Base-by-base conservation (phyloP, 345 rosid genomes). In the Firmiana major region DNA sequence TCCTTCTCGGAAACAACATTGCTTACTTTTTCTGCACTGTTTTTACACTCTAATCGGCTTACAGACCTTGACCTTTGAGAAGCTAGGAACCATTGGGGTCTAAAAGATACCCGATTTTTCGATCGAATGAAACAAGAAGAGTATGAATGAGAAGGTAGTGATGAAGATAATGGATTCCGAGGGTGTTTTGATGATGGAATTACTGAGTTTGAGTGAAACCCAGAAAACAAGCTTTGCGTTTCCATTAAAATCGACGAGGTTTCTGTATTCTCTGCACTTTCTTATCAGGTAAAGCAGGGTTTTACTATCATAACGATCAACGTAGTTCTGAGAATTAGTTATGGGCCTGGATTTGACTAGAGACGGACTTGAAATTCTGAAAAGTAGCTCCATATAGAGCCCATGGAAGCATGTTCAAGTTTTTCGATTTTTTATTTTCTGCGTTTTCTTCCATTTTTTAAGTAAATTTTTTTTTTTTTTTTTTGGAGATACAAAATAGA, bases 171-270 rank as follows among this genome's bases (percentile, higher is more conserved):
- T 1, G 26, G 38, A 1, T 49, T 81, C 67, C 31, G 9, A 51
- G 42, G 42, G 13, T 19, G 45, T 17, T 5, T 38, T 40, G 16
- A 36, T 38, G 81, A 67, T 64, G 83, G 74, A 49, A 67, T n/a
- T 5, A 70, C 17, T 26, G 83, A 54, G 22, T 53, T 71, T 74
- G 82, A 76, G 57, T 58, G 71, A 19, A 73, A 71, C 73, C 76
- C 57, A 40, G 72, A 77, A 19, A 68, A 75, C 68, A 81, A 65
- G 45, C 58, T 71, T 49, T 22, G 71, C 19, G 76, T 55, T 63
- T 55, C 84, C 88, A 83, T 85, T 63, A 75, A 40, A 62, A 58
- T 31, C 24, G 7, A n/a, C 11, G 53, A 11, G 38, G 13, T 22
- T 40, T 12, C 58, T 22, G 46, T 71, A 31, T 51, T 71, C 43